Conservation (phyloP, 2,329 filamentous ascomycete genomes). For the Lasiodiplodia theobromae region DNA sequence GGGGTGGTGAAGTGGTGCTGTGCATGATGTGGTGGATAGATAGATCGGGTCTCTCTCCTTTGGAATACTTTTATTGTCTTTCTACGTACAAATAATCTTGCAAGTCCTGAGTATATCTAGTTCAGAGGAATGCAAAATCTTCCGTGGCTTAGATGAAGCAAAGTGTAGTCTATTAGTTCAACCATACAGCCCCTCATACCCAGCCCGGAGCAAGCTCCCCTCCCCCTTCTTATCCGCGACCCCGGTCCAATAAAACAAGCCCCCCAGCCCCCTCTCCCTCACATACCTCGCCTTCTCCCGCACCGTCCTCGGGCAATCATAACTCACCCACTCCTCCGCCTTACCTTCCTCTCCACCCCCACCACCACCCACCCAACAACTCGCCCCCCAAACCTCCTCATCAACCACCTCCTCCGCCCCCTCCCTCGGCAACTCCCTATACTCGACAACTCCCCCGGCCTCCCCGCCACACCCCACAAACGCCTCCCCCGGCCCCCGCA, state of each 20-base stretch:
- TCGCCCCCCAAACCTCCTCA: slow-evolving; percentile 70
- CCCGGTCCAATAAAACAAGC: slow-evolving; percentile 62
- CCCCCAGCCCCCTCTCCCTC: slow-evolving; percentile 73
- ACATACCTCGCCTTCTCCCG: slow-evolving; percentile 76
- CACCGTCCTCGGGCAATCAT: slow-evolving; percentile 80
- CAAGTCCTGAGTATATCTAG: background rate
- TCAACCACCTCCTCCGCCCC: slow-evolving; percentile 72
- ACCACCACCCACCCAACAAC: slow-evolving; percentile 39
- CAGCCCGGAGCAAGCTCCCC: background rate
- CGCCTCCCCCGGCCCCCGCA: slow-evolving; percentile 70
- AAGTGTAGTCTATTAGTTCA: background rate
- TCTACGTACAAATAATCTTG: background rate
- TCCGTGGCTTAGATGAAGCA: background rate
- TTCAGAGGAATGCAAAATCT: background rate
- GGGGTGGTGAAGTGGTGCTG: slow-evolving; percentile 37
- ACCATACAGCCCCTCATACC: slow-evolving; percentile 1
- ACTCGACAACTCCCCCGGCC: slow-evolving; percentile 73
- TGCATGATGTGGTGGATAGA: background rate
- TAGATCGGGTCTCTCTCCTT: background rate
- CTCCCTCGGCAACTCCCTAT: slow-evolving; percentile 69
- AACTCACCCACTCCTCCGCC: slow-evolving; percentile 74
- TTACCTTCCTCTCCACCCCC: slow-evolving; percentile 74
- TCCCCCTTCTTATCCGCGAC: slow-evolving; percentile 4
- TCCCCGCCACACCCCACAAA: slow-evolving; percentile 58
- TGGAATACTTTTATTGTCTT: background rate